Percentiles rank a stretch among this genome's conserved stretches.
phyloP scores from a whole-genome alignment of 306 rosid species.

The Argentina anserina region DNA sequence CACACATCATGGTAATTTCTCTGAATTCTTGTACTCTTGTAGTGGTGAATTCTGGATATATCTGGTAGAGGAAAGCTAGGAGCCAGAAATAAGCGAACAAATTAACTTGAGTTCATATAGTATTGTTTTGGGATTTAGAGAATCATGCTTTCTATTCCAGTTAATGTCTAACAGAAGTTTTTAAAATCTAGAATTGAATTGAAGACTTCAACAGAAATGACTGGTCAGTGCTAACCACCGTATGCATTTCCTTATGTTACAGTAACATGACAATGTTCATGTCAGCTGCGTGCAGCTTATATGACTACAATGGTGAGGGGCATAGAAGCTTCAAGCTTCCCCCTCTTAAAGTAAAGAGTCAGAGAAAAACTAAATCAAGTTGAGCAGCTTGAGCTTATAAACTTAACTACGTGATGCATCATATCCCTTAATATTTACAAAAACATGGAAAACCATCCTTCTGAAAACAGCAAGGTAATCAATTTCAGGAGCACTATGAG shows the following conservation, averaged over 20 bases:
- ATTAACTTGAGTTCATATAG: too few species aligned
- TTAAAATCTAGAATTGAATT: not conserved
- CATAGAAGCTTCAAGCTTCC: not conserved
- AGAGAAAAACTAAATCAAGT: too few species aligned
- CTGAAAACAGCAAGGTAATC: slow-evolving; percentile 32
- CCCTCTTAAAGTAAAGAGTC: not conserved
- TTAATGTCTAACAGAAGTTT: not conserved
- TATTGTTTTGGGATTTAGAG: too few species aligned
- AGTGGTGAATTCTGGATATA: too few species aligned
- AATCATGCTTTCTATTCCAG: too few species aligned
- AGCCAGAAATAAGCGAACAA: not conserved
- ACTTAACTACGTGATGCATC: not conserved
- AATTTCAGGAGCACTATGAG: slow-evolving; percentile 53
- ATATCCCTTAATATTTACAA: slow-evolving; percentile 5
- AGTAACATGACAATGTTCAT: not conserved
- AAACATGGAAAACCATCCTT: slow-evolving; percentile 34
- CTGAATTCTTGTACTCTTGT: too few species aligned
- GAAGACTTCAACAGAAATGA: not conserved
- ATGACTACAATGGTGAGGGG: not conserved
- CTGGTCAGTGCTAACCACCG: not conserved
- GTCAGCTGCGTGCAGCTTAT: not conserved
- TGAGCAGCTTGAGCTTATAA: not conserved
- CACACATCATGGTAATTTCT: too few species aligned
- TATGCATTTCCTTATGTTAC: not conserved
- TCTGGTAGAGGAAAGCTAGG: not conserved